Conservation (phyloP, 768 basidiomycete species). For the Sporobolomyces pararoseus region DNA sequence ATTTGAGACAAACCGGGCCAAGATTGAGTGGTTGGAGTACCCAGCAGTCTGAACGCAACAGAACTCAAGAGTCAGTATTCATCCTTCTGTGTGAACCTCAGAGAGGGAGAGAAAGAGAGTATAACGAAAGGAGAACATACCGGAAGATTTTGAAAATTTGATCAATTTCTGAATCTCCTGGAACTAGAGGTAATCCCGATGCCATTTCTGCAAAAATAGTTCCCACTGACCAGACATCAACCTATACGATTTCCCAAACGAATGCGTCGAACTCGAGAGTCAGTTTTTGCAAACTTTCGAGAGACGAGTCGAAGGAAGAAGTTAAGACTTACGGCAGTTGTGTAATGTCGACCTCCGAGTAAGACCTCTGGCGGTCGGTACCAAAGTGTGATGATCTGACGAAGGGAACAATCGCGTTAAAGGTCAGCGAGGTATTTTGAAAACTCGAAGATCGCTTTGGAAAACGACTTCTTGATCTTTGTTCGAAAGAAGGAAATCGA, state of each 20-base stretch:
- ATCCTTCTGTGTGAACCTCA: constrained; percentile 1
- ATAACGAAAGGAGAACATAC: constrained; percentile 52
- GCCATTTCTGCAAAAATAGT: constrained; percentile 99
- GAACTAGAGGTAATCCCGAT: constrained; percentile 56
- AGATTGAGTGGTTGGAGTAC: constrained; percentile 79
- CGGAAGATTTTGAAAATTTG: constrained; percentile 99
- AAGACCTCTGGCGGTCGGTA: constrained; percentile 97
- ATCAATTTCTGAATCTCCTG: constrained; percentile 98
- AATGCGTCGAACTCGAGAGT: neutral
- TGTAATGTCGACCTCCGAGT: constrained; percentile 88
- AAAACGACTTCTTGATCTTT: too few species aligned
- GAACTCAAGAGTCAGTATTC: neutral
- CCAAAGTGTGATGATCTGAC: constrained; percentile 98
- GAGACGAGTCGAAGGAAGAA: neutral
- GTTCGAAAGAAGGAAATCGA: too few species aligned
- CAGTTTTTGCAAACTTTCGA: neutral
- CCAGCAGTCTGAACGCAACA: constrained; percentile 64
- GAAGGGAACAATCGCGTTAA: too few species aligned
- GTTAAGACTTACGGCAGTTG: constrained; percentile 30
- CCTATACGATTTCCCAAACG: constrained; percentile 63
- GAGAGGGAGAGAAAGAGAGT: constrained; percentile 1
- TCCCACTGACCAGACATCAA: constrained; percentile 98
- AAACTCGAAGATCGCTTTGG: neutral
- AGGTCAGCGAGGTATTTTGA: too few species aligned
- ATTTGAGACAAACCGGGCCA: constrained; percentile 87